Conservation (phyloP, 2,329 filamentous ascomycete genomes). For the Fusarium sulawesiense region DNA sequence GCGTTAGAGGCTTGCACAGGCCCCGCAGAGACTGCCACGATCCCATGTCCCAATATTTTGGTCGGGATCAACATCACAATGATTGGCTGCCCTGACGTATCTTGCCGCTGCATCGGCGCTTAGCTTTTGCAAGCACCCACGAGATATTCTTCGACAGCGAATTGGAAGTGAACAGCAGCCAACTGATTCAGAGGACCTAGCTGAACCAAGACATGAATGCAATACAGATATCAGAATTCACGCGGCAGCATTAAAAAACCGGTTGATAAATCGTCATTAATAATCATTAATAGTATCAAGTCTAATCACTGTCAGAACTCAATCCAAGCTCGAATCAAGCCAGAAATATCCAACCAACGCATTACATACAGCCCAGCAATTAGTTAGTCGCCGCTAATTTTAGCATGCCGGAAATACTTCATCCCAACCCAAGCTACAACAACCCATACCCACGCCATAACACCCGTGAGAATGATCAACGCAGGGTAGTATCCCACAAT, state of each 20-base stretch:
- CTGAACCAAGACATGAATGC: conserved; percentile 11
- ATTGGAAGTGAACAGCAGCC: conserved; percentile 11
- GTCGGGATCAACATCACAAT: neutral
- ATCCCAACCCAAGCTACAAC: conserved; percentile 97
- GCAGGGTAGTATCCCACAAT: conserved; percentile 98
- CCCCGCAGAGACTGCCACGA: conserved; percentile 26
- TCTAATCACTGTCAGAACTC: conserved; percentile 4
- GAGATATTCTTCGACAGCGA: neutral
- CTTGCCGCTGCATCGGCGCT: conserved; percentile 36
- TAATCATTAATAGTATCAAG: conserved; percentile 16
- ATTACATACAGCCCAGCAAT: conserved; percentile 18
- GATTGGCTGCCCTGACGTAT: conserved; percentile 27
- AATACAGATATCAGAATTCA: neutral
- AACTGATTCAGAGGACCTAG: conserved; percentile 8
- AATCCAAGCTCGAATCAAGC: conserved; percentile 1
- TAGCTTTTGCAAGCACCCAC: conserved; percentile 30
- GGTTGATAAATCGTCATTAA: conserved; percentile 23
- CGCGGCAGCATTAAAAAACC: neutral
- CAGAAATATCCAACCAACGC: conserved; percentile 1
- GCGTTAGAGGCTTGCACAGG: conserved; percentile 26
- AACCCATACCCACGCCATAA: conserved; percentile 99
- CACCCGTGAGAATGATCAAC: conserved; percentile 88
- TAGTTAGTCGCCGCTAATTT: conserved; percentile 77
- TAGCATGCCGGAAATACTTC: conserved; percentile 99
- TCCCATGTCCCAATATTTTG: conserved; percentile 15